Base-by-base conservation (phyloP, 2,329 filamentous ascomycete species). In the Epichloe glyceriae region DNA sequence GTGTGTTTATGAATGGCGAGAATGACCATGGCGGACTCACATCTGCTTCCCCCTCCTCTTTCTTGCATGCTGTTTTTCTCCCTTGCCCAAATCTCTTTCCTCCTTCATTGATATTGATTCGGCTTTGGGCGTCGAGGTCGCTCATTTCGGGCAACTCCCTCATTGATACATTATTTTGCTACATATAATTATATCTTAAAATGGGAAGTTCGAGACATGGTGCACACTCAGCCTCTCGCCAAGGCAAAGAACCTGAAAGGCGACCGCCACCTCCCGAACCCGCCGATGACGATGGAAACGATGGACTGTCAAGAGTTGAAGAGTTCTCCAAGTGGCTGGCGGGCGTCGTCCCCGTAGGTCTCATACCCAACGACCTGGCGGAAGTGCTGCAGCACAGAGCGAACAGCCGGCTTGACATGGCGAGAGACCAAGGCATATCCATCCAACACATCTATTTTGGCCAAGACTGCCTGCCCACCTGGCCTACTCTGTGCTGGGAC, bases 391-490 rank as follows among this genome's bases (percentile, higher is more conserved):
- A 56, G n/a, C 53, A 46, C 11, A 50, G 54, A 4, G 58, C 59
- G 0, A 64, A 61, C 19, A n/a, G 22, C 0, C 59, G 58, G 14
- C 54, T 67, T 0, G 49, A 57, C 1, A 35, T 53, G 17, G 65
- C 65, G 2, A 52, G 49, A 10, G 14, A 17, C 1, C 49, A 53
- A 0, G 56, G 57, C 3, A 20, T 57, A 1, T 2, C 10, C 1
- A 46, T 66, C 0, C 30, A 40, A 1, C 54, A 60, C 0, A 50
- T 67, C 5, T 47, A 35, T 26, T 57, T 67, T 3, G 63, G 57
- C 2, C 48, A 57, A 0, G 60, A 67, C 26, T 65, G 65, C 5
- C 54, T 67, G 2, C 62, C 62, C 0, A 52, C 55, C 3, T 67
- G 65, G 65, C 22, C 52, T 1, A 51, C 47, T 6, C 48, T 51